Base-by-base conservation (phyloP, 768 basidiomycete species). In the Xerocomellus amylosporus region DNA sequence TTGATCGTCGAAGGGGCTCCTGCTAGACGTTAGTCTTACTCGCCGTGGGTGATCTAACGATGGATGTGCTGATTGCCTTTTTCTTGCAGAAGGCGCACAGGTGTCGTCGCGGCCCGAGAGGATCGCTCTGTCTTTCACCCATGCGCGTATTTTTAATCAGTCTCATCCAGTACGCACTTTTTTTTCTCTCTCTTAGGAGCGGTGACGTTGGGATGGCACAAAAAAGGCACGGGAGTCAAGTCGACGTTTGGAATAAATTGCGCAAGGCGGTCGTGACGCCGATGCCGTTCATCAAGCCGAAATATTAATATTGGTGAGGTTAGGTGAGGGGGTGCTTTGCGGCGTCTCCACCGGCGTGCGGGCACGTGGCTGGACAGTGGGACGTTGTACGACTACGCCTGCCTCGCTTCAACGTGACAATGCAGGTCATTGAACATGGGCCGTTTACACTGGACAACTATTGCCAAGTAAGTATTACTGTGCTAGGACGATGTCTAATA, bases 251-350 rank as follows among this genome's bases (percentile, higher is more conserved):
- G 44, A 87, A 83, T 55, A 93, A 91, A 72, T 67, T 83, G 66
- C 77, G 92, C 41, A 84, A n/a, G n/a, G n/a, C n/a, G n/a, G n/a
- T n/a, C n/a, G n/a, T n/a, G n/a, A n/a, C n/a, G n/a, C n/a, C n/a
- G 0, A 91, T 98, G 93, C 96, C 97, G 17, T 99, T 96, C 64
- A 78, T 90, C 15, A 83, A 85, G 63, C 74, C 90, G 17, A 86
- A n/a, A n/a, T n/a, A n/a, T n/a, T n/a, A 82, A 56, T 98, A 98
- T 69, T 97, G 79, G 76, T 75, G 88, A 53, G 90, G 89, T 10
- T 74, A 59, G 46, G 34, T 40, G n/a, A n/a, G n/a, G n/a, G n/a
- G 10, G 28, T n/a, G 5, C 12, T 36, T 17, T 15, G 8, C 6
- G 15, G 19, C 17, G 17, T 26, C 26, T 6, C 9, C 2, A 8